Conservation (phyloP, 2,329 filamentous ascomycete species). For the Bipolaris cookei region DNA sequence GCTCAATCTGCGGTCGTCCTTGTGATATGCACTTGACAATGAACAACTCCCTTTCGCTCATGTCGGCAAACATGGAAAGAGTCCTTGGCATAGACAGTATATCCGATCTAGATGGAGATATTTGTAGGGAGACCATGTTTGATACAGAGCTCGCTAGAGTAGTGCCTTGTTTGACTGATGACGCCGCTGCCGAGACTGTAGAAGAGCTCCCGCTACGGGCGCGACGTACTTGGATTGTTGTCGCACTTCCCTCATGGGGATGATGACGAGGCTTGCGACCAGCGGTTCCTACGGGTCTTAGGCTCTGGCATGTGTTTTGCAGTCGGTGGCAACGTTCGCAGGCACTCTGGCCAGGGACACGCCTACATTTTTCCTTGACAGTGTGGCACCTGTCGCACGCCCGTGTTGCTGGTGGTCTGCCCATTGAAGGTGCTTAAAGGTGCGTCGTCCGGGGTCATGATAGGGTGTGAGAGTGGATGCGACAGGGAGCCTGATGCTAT, state of each 20-base stretch:
- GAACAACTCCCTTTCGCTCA: conserved; percentile 12
- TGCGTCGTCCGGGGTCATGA: conserved; percentile 8
- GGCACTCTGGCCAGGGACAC: conserved; percentile 7
- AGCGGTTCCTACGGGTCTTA: conserved; percentile 10
- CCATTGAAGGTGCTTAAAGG: conserved; percentile 10
- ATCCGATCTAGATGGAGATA: neutral
- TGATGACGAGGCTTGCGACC: conserved; percentile 15
- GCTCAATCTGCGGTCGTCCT: conserved; percentile 9
- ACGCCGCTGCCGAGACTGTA: neutral
- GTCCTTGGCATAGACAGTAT: conserved; percentile 2
- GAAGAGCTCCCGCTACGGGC: conserved; percentile 2
- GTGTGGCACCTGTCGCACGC: conserved; percentile 16
- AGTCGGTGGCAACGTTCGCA: conserved; percentile 18
- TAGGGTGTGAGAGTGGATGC: neutral
- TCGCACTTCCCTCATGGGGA: neutral
- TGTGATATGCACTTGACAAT: conserved; percentile 7
- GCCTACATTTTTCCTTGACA: conserved; percentile 14
- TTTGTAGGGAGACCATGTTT: conserved; percentile 1
- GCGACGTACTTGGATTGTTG: neutral
- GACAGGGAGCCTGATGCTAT: neutral
- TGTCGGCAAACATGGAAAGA: neutral
- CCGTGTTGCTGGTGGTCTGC: conserved; percentile 6
- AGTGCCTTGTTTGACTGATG: neutral
- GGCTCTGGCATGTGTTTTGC: conserved; percentile 8
- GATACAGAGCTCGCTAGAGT: neutral